Evolutionary conservation across 2,329 filamentous ascomycete genomes (phyloP), one percentile per base, ranked within the genome.

Genomic region (Cytospora piceae): DNA sequence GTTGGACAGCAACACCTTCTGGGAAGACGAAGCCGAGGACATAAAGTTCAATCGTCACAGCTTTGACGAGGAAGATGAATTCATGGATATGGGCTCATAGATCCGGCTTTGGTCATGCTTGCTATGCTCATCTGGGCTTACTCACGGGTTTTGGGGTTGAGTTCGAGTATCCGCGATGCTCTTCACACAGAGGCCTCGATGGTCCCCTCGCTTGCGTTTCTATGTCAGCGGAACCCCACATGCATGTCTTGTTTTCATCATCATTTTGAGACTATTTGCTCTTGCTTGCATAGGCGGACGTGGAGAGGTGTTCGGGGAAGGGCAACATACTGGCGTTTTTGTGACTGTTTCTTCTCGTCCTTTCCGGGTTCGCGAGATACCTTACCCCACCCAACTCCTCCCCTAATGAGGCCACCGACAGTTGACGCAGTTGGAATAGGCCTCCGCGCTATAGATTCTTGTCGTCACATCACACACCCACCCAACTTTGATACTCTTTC

Each of bases 1-100:
- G 27, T 14, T 63, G 54, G 63, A 65, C 51, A 11, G 32, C 11
- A 65, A 65, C 29, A 31, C 53, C 24, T 67, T 67, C 54, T 68
- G 67, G 67, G 67, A 64, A 15, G 67, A 68, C 14, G 67, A 66
- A 2, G 80, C 78, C 31, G 79, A 77, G 63, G 85, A 88, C 54
- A 82, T 92, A 73, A 89, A 90, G 75, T 92, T 97, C 80, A 97
- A 97, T 49, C 64, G 58, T 17, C 37, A 58, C 51, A 64, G 61
- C 32, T 67, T 68, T 24, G 61, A 67, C 78, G 94, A 97, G 76
- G 94, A 97, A 78, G 94, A 97, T 72, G 94, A 97, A 79, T 96
- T 87, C 74, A 96, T 96, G 91, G 92, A 95, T 70, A 77, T 88
- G 70, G 84, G 79, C 65, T 78, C 81, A 71, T 63, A 46, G 42